phyloP scores from a whole-genome alignment of 345 rosid species.

The Theobroma cacao region DNA sequence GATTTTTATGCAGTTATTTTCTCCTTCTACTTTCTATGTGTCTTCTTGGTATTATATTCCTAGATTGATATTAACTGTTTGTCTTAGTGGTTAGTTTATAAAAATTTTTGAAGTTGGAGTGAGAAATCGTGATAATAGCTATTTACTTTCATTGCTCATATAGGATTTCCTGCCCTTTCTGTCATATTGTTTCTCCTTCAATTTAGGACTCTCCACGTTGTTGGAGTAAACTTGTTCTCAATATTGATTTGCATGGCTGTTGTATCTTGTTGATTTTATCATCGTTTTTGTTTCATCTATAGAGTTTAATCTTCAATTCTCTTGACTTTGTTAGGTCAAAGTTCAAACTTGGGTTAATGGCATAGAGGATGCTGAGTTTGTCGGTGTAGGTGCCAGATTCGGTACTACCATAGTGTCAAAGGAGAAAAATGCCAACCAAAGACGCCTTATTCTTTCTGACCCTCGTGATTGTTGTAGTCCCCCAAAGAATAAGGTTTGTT shows the following conservation, averaged over 20 bases:
- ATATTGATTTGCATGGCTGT: neutral
- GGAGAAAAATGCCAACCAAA: conserved; percentile 90
- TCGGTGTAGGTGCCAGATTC: conserved; percentile 96
- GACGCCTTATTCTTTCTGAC: conserved; percentile 66
- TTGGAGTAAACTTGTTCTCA: neutral
- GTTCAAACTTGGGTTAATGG: conserved; percentile 94
- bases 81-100: neutral
- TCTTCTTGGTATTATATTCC: neutral
- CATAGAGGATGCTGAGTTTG: conserved; percentile 75
- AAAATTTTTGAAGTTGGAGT: neutral
- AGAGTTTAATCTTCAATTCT: conserved; percentile 6
- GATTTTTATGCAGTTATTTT: neutral
- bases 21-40: neutral
- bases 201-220: neutral
- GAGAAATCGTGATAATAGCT: neutral
- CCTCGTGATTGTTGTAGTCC: conserved; percentile 81
- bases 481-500: conserved; percentile 67
- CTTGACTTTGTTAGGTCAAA: conserved; percentile 61
- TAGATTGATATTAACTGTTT: neutral
- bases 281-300: conserved; percentile 2
- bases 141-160: neutral
- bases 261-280: conserved; percentile 11
- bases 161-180: neutral
- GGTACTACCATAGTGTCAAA: conserved; percentile 79
- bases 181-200: neutral